Percentiles rank a stretch among this genome's conserved stretches.
These are phyloP conservation scores for Fomitopsis serialis DNA, from an alignment of 768 basidiomycete genomes.

Conservation along the genomic window DNA sequence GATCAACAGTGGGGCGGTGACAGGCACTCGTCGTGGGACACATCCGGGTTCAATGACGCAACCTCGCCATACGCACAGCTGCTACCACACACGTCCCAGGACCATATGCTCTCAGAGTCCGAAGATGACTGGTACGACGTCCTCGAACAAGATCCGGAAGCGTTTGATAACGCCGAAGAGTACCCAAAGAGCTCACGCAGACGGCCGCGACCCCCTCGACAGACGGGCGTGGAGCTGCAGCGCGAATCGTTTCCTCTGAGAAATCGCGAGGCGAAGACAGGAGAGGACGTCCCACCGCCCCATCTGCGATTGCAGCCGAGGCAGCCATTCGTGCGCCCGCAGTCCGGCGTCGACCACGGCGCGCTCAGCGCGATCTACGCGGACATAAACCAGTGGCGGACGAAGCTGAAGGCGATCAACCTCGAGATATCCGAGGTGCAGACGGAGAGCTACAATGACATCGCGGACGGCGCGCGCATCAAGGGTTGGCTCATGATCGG, in stretches of 20 bases:
- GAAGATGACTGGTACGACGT: conserved; percentile 60
- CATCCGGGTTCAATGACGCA: conserved; percentile 19
- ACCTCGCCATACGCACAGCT: conserved; percentile 23
- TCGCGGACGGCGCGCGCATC: conserved; percentile 62
- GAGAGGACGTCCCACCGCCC: conserved; percentile 46
- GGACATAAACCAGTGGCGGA: conserved; percentile 67
- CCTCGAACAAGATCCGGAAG: conserved; percentile 37
- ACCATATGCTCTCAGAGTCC: conserved; percentile 18
- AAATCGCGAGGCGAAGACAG: conserved; percentile 23
- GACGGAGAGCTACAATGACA: conserved; percentile 59
- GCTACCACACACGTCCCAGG: conserved; percentile 19
- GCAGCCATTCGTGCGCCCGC: conserved; percentile 72
- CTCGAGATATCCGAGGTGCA: conserved; percentile 67
- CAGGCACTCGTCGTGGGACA: conserved; percentile 23
- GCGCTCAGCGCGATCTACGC: conserved; percentile 61
- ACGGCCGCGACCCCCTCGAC: conserved; percentile 19
- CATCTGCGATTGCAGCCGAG: conserved; percentile 65
- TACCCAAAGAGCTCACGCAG: conserved; percentile 19
- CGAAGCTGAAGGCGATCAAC: conserved; percentile 67
- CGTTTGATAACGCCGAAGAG: conserved; percentile 23
- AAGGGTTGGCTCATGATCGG: conserved; percentile 81
- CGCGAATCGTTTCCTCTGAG: conserved; percentile 68
- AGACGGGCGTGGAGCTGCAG: conserved; percentile 21
- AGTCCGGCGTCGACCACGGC: conserved; percentile 63
- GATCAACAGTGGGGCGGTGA: conserved; percentile 58